Evolutionary conservation across 768 basidiomycete genomes (phyloP), one percentile per base, ranked within the genome.

Genomic region (Panaeolus cyanescens): DNA sequence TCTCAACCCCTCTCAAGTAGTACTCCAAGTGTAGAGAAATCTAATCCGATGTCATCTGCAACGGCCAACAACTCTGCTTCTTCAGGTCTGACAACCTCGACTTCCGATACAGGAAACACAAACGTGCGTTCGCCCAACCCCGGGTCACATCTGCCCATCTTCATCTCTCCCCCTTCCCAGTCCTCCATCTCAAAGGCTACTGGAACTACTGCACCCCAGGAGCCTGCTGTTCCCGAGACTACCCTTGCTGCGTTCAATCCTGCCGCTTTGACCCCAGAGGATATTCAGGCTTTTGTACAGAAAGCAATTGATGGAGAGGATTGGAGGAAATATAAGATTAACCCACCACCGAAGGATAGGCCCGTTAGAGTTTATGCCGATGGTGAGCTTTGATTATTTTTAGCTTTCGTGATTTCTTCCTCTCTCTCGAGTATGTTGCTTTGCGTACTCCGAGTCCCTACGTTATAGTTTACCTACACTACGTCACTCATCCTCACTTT

Each of bases 281-380:
- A 95, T 65, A 93, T 96, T 62, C 90, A 88, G 65, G 80, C 78
- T 1, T 96, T 89, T 68, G 88, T 96, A 1, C 81, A 81, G 55
- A 83, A 80, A 32, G 93, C 91, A 1, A 91, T 98, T 50, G 85
- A 86, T 8, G 92, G 92, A 19, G 86, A 85, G 59, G 67, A 81
- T 4, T 78, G 79, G 65, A 79, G 92, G 60, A 75, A 74, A 62
- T 98, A 95, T 81, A 91, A 83, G 73, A 93, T 96, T 71, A 96
- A 93, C 67, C 75, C 81, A n/a, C 94, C 96, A 0, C 93, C 95
- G 0, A 76, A 73, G 7, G 89, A 84, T 59, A 80, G 96, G 56
- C 93, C 95, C 2, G 85, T 96, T 5, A 83, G 97, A 59, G 80
- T 99, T 12, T 99, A 96, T 65, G 96, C 97, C 0, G 97, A 99